Evolutionary conservation across 2,329 filamentous ascomycete genomes (phyloP), one percentile per base, ranked within the genome.

Genomic region (Pyrenophora teres): DNA sequence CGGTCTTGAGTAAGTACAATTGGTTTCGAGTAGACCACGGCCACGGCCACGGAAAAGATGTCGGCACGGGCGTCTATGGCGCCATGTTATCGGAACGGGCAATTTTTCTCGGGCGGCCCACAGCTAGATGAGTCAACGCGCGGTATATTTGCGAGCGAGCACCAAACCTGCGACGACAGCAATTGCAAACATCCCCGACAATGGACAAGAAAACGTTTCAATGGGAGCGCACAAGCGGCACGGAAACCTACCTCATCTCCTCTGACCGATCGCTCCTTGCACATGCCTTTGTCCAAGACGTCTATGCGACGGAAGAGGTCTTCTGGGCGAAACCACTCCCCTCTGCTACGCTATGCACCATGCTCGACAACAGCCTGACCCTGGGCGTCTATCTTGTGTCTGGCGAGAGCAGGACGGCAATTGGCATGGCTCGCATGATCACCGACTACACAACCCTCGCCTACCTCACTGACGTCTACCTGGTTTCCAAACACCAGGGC

Each of bases 381-480:
- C 55, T 73, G n/a, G 72, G 65, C 6, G 38, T 74, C 6, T 71
- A 69, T 46, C 46, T 46, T 5, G 6, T 59, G 31, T 47, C 52
- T 7, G 36, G 48, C 6, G 46, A 44, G 12, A 19, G 42, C 21
- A 65, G 62, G 8, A 67, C 70, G n/a, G 75, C 79, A 60, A 76
- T 88, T 41, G 85, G 85, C 0, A 78, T 87, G 49, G 81, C 80
- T 1, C 79, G 88, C 30, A 70, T 88, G n/a, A 76, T 90, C 44
- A 91, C 87, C 7, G 88, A 91, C 71, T 81, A 83, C 62, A 80
- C 84, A 40, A 87, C 87, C 0, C 84, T 89, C 60, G 85, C 82
- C 30, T 91, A 88, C 62, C 72, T 88, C 33, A 87, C 87, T 21
- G 87, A 90, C 63, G 83, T 89, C 16, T 90, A 87, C 68, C 76